phyloP scores from a whole-genome alignment of 768 basidiomycete species.

The Lactifluus piperatus region DNA sequence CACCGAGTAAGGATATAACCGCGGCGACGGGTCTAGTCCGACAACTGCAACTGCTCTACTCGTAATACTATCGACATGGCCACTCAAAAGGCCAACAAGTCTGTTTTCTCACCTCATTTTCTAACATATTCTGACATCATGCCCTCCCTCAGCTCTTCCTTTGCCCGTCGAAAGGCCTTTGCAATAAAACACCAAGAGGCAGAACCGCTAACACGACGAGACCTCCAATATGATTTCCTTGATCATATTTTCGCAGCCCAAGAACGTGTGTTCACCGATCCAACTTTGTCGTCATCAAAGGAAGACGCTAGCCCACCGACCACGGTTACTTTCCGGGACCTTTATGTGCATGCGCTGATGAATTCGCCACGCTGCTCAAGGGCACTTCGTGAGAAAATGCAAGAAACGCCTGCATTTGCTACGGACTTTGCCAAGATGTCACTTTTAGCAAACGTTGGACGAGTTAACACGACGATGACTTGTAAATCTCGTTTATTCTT shows the following conservation, averaged over 20 bases:
- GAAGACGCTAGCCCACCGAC: constrained; percentile 11
- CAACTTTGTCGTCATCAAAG: constrained; percentile 36
- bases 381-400: constrained; percentile 62
- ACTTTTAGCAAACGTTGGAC: constrained; percentile 67
- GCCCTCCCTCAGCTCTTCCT: constrained; percentile 32
- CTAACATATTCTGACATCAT: constrained; percentile 11
- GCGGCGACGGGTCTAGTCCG: background rate
- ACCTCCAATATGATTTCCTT: constrained; percentile 55
- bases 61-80: constrained; percentile 9
- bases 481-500: constrained; percentile 34
- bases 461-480: constrained; percentile 77
- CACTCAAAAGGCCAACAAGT: constrained; percentile 18
- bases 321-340: constrained; percentile 38
- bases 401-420: constrained; percentile 47
- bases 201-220: constrained; percentile 54
- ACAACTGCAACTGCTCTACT: background rate
- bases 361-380: constrained; percentile 62
- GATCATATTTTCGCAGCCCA: constrained; percentile 34
- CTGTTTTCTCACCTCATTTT: background rate
- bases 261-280: constrained; percentile 52
- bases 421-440: constrained; percentile 69
- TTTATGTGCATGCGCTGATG: constrained; percentile 39
- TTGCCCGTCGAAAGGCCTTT: constrained; percentile 35
- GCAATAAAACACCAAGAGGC: constrained; percentile 48
- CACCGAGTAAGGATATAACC: background rate